A percentile compares a stretch with the other conserved stretches of the same genome.
These are phyloP conservation scores for Nakazawaea molendinolei DNA, from an alignment of 805 yeast genomes.

Conservation along the genomic window DNA sequence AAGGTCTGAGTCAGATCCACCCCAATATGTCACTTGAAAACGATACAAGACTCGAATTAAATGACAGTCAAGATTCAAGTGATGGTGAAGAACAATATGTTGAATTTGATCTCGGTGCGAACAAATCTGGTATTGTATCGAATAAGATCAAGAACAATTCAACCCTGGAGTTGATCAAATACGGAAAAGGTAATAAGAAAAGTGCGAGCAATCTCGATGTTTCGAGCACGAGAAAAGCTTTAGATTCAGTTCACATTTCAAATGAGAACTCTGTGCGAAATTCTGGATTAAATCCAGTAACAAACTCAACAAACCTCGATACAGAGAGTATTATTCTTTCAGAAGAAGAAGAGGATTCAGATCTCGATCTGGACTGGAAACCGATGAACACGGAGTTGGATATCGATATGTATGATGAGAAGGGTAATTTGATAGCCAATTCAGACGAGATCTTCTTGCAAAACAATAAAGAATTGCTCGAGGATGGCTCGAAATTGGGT, in stretches of 20 bases:
- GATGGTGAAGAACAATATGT: slow-evolving; percentile 22
- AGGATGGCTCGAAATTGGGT: slow-evolving; percentile 50
- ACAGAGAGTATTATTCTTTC: slow-evolving; percentile 1
- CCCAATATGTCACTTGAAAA: background rate
- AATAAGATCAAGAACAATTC: slow-evolving; percentile 12
- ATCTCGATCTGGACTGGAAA: slow-evolving; percentile 58
- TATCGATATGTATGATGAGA: slow-evolving; percentile 72
- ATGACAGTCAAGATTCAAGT: background rate
- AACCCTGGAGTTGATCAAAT: slow-evolving; percentile 16
- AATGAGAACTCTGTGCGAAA: no score
- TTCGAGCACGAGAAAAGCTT: background rate
- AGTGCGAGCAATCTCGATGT: slow-evolving; percentile 5
- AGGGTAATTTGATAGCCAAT: slow-evolving; percentile 54
- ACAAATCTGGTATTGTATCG: slow-evolving; percentile 18
- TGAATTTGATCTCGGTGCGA: slow-evolving; percentile 28
- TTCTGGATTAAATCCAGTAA: no score
- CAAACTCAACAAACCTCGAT: background rate
- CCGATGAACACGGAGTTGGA: slow-evolving; percentile 80
- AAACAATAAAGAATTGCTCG: slow-evolving; percentile 17
- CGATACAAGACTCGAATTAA: background rate
- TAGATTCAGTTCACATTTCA: background rate
- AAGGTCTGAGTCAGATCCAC: no score
- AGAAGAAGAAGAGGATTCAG: slow-evolving; percentile 1
- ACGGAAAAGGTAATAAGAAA: slow-evolving; percentile 18
- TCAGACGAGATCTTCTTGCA: slow-evolving; percentile 17